phyloP scores from a whole-genome alignment of 176 grass and related monocot genomes.

The Bonia amplexicaulis region DNA sequence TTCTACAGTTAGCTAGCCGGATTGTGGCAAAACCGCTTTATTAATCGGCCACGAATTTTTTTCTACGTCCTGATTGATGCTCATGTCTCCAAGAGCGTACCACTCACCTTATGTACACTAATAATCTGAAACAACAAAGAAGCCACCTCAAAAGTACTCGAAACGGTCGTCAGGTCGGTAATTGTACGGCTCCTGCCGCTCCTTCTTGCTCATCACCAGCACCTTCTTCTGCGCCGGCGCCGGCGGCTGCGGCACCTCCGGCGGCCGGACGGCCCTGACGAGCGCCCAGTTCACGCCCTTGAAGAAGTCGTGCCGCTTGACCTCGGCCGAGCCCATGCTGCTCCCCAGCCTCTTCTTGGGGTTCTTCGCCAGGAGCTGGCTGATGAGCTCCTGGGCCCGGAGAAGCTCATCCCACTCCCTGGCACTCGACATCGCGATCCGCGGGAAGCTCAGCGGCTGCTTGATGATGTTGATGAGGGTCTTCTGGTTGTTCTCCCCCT shows the following conservation, averaged over 20 bases:
- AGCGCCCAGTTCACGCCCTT: conserved; percentile 86
- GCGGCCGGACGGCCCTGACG: conserved; percentile 75
- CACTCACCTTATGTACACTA: conserved; percentile 24
- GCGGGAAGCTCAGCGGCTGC: conserved; percentile 64
- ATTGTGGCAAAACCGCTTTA: neutral
- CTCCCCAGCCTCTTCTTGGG: conserved; percentile 66
- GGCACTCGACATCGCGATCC: neutral
- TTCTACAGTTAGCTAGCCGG: neutral
- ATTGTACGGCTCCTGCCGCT: conserved; percentile 46
- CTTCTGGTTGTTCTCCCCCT: conserved; percentile 75
- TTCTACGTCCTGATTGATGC: neutral
- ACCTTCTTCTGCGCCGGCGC: conserved; percentile 12
- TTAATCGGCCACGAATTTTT: neutral
- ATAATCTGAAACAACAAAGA: neutral
- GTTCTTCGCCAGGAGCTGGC: conserved; percentile 65
- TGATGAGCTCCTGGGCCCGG: conserved; percentile 63
- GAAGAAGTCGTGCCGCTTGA: conserved; percentile 85
- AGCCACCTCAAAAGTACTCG: conserved; percentile 56
- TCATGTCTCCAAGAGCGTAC: neutral
- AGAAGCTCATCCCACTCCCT: conserved; percentile 53
- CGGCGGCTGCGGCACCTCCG: conserved; percentile 39
- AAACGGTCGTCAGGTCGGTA: conserved; percentile 35
- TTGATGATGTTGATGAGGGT: conserved; percentile 81
- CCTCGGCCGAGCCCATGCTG: conserved; percentile 60
- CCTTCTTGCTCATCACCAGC: conserved; percentile 51